These are phyloP conservation scores for Xylaria intraflava DNA, from an alignment of 495 filamentous ascomycete genomes.

Conservation along the genomic window DNA sequence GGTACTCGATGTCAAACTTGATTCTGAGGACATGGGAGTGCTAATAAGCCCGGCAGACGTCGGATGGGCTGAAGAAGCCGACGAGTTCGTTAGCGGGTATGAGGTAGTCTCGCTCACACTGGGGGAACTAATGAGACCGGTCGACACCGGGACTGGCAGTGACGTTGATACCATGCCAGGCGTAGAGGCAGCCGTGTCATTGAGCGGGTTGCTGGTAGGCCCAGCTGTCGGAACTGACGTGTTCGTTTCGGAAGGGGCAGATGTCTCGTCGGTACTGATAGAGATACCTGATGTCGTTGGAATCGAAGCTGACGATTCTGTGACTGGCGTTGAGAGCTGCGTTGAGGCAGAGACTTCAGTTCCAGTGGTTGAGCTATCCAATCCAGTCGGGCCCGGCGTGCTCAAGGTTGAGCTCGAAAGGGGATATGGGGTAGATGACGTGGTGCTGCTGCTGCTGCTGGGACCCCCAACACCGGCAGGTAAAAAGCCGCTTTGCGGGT, in stretches of 20 bases:
- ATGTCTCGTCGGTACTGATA: background rate
- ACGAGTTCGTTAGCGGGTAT: background rate
- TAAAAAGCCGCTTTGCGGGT: background rate
- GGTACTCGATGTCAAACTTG: background rate
- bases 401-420: conserved; percentile 15
- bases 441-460: background rate
- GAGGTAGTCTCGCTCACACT: background rate
- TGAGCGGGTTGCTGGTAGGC: background rate
- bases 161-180: background rate
- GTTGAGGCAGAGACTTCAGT: background rate
- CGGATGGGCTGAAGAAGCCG: background rate
- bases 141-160: background rate
- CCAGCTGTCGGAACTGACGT: background rate
- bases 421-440: conserved; percentile 9
- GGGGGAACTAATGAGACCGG: background rate
- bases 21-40: background rate
- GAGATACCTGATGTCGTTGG: background rate
- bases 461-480: background rate
- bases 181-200: background rate
- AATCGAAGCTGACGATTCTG: background rate
- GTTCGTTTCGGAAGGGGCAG: background rate
- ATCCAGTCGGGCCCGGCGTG: conserved; percentile 7
- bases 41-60: background rate
- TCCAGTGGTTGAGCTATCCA: background rate
- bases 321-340: background rate